Conservation (phyloP, 2,329 filamentous ascomycete species). For the Seiridium cupressi region DNA sequence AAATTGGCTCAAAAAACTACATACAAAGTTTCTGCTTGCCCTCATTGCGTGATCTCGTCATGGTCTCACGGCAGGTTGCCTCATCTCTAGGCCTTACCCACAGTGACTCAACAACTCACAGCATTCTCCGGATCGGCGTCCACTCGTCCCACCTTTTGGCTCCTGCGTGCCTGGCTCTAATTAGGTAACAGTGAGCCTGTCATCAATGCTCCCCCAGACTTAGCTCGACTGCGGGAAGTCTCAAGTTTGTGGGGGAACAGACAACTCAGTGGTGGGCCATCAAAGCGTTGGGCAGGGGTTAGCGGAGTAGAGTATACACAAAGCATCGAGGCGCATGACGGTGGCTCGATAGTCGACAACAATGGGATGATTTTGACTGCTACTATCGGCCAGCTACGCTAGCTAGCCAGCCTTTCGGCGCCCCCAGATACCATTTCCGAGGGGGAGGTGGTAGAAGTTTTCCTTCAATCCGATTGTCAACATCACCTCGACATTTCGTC, state of each 20-base stretch:
- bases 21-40: not conserved
- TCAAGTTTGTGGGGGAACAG: not conserved
- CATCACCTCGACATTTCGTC: too few relatives aligned
- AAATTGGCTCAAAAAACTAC: not conserved
- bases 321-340: not conserved
- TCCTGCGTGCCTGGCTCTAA: slow-evolving; percentile 1
- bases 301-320: too few relatives aligned
- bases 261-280: not conserved
- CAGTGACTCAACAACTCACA: not conserved
- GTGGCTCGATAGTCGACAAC: not conserved
- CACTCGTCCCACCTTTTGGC: not conserved
- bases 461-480: too few relatives aligned
- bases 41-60: not conserved
- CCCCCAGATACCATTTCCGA: too few relatives aligned
- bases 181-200: not conserved
- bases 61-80: not conserved
- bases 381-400: too few relatives aligned
- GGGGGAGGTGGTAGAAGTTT: too few relatives aligned
- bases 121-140: not conserved
- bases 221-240: not conserved
- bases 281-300: not conserved
- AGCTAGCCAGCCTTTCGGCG: too few relatives aligned
- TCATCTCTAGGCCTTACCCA: not conserved
- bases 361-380: not conserved
- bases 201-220: not conserved